phyloP scores from a whole-genome alignment of 352 stramenopile genomes.

The Phytopythium ostracodes region DNA sequence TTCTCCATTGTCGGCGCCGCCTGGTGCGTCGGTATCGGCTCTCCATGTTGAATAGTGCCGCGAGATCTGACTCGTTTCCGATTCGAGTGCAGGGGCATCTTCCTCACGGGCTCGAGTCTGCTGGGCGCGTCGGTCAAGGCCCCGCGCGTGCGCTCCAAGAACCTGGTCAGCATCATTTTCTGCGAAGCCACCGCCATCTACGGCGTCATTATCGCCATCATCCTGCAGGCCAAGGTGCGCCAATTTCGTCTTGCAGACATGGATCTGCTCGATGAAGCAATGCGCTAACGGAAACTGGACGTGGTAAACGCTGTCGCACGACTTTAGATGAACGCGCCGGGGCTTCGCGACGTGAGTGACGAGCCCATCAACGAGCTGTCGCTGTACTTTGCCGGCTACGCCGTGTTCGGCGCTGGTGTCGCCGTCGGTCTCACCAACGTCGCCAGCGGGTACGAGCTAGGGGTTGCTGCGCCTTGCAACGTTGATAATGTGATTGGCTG shows the following conservation, averaged over 20 bases:
- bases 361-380: slow-evolving; percentile 68
- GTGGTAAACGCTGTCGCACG: background rate
- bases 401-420: slow-evolving; percentile 96
- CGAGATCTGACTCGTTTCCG: background rate
- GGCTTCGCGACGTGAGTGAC: slow-evolving; percentile 49
- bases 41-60: background rate
- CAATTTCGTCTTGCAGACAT: background rate
- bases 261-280: background rate
- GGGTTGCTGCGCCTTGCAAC: slow-evolving; percentile 4
- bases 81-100: slow-evolving; percentile 73
- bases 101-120: slow-evolving; percentile 93
- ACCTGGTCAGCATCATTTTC: slow-evolving; percentile 99
- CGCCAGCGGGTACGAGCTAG: slow-evolving; percentile 88
- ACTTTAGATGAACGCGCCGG: slow-evolving; percentile 70
- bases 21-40: slow-evolving; percentile 60
- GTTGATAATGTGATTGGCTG: background rate
- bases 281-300: background rate
- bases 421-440: slow-evolving; percentile 99
- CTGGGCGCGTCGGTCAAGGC: slow-evolving; percentile 98
- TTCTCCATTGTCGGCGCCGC: slow-evolving; percentile 97
- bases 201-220: slow-evolving; percentile 99
- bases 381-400: slow-evolving; percentile 97
- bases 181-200: slow-evolving; percentile 99
- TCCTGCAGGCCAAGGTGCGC: slow-evolving; percentile 95
- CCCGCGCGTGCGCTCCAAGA: slow-evolving; percentile 98